Conservation (phyloP, 2,329 filamentous ascomycete species). For the Colletotrichum abscissum region DNA sequence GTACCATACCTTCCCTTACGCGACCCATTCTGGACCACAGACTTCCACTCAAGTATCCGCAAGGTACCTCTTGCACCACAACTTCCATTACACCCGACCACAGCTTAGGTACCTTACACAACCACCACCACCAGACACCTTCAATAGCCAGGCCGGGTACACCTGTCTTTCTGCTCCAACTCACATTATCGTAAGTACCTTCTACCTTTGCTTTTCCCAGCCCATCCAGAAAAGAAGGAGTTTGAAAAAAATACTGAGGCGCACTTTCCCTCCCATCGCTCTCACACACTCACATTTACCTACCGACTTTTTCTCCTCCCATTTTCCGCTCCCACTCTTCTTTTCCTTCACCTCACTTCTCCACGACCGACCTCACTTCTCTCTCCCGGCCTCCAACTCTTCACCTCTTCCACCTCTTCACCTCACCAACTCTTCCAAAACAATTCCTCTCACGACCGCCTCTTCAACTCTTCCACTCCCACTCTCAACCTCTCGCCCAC, state of each 20-base stretch:
- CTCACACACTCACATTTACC: conserved; percentile 39
- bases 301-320: conserved; percentile 37
- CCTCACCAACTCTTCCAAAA: conserved; percentile 40
- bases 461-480: conserved; percentile 39
- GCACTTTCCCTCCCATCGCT: conserved; percentile 39
- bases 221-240: background rate
- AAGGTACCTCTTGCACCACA: background rate
- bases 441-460: conserved; percentile 38
- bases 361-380: conserved; percentile 38
- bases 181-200: conserved; percentile 31
- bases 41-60: background rate
- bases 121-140: background rate
- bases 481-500: conserved; percentile 35
- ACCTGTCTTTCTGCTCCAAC: conserved; percentile 22
- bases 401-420: conserved; percentile 36
- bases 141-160: background rate
- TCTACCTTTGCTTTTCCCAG: conserved; percentile 14
- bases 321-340: conserved; percentile 43
- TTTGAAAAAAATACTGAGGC: conserved; percentile 21
- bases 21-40: background rate
- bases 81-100: background rate
- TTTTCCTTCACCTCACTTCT: conserved; percentile 39
- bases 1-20: background rate
- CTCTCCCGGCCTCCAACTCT: conserved; percentile 38
- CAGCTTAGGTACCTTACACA: background rate